phyloP scores from a whole-genome alignment of 192 early-diverging fungal species.

The Coemansia sp. region DNA sequence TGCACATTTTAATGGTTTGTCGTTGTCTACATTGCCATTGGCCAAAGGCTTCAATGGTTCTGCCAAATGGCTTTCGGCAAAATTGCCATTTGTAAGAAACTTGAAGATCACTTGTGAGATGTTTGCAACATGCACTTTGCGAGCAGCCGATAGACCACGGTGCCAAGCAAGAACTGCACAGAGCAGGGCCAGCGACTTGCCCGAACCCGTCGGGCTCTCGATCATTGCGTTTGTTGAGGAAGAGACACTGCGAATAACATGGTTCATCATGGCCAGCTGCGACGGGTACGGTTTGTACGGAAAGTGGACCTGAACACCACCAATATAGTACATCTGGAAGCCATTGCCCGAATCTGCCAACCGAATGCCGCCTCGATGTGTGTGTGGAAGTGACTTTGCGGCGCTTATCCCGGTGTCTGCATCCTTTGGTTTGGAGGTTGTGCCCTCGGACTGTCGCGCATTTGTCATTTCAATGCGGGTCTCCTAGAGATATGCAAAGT shows the following conservation, averaged over 20 bases:
- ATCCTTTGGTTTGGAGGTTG: too few species aligned
- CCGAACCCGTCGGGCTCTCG: slow-evolving; percentile 75
- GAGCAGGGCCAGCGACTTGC: slow-evolving; percentile 72
- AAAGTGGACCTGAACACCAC: slow-evolving; percentile 58
- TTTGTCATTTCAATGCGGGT: too few species aligned
- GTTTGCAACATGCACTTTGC: slow-evolving; percentile 28
- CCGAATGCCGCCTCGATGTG: too few species aligned
- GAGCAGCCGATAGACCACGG: slow-evolving; percentile 35
- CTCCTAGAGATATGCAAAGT: neutral
- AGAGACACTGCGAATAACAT: slow-evolving; percentile 56
- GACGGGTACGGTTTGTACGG: slow-evolving; percentile 65
- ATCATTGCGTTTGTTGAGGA: slow-evolving; percentile 59
- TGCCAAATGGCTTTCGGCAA: too few species aligned
- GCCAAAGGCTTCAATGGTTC: too few species aligned
- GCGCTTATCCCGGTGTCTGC: too few species aligned
- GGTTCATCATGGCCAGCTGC: slow-evolving; percentile 64
- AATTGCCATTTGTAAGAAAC: slow-evolving; percentile 22
- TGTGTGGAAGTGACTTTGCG: too few species aligned
- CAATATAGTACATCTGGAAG: slow-evolving; percentile 31
- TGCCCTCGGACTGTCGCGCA: too few species aligned
- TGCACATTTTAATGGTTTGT: too few species aligned
- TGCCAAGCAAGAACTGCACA: slow-evolving; percentile 69
- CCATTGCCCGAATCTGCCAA: too few species aligned
- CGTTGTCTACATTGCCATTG: neutral
- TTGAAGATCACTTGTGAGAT: slow-evolving; percentile 34